Base-by-base conservation (phyloP, 306 rosid species). In the Sicyos edulis region DNA sequence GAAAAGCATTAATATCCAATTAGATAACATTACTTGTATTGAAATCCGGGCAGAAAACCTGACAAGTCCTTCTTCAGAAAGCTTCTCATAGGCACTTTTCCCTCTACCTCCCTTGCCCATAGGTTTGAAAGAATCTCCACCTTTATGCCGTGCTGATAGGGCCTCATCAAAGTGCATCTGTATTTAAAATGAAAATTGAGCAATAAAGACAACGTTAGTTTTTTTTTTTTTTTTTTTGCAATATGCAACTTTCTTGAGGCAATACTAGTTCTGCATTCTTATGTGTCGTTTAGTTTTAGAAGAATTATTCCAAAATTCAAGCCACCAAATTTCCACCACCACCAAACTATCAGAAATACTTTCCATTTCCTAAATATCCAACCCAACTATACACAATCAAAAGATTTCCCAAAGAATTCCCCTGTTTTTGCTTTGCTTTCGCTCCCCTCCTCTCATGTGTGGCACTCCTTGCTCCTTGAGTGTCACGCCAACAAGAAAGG, bases 161-260 rank as follows among this genome's bases (percentile, higher is more conserved):
- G 88, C 96, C 82, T 93, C 98, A 73, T 93, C 98, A 81, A 93
- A 93, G 76, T 93, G 98, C 86, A 87, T 90, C 98, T 92, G 78
- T 66, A 83, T 40, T 80, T 76, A 75, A 34, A 74, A 47, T 51
- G 47, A 15, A 44, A n/a, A 10, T 32, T 20, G 29, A 17, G 14
- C 51, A 16, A 76, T 52, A 73, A 51, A 54, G 22, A 62, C 29
- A 67, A 54, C 24, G 13, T 67, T 44, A 67, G 52, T 45, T 37
- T 37, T 5, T 37, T 37, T 37, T 37, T 37, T 37, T 37, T 37
- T 37, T 37, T 37, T 37, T n/a, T n/a, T n/a, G n/a, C n/a, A n/a
- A n/a, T n/a, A n/a, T 37, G 44, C 44, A 5, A 37, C 6, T 37
- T 37, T 7, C 44, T 5, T 37, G 44, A 37, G 44, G 44, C 44